Conservation (phyloP, 1,284 basidiomycete genomes). For the Cutaneotrichosporon sp. region DNA sequence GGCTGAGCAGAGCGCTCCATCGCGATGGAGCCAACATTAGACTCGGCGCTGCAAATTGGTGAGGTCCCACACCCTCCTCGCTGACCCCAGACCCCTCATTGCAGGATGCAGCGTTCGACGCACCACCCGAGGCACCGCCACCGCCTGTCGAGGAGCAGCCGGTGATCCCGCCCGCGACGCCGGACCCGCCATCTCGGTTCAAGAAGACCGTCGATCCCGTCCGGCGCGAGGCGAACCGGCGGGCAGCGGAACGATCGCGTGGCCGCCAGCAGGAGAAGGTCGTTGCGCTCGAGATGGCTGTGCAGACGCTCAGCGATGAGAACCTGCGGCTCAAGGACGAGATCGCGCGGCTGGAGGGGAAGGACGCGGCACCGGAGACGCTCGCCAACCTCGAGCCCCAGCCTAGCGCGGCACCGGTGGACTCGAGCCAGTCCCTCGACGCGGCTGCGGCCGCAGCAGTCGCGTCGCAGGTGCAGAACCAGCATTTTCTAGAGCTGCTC, state of each 20-base stretch:
- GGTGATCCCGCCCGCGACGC: background rate
- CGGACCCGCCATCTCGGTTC: background rate
- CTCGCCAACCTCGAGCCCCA: background rate
- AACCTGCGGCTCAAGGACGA: conserved; percentile 44
- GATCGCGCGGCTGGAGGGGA: conserved; percentile 35
- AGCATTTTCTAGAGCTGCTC: conserved; percentile 2
- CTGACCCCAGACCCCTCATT: conserved; percentile 7
- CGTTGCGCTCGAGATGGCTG: conserved; percentile 39
- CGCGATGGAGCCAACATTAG: conserved; percentile 20
- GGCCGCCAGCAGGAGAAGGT: conserved; percentile 42
- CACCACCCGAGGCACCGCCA: background rate
- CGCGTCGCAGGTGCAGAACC: background rate
- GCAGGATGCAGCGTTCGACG: background rate
- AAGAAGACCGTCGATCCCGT: conserved; percentile 33
- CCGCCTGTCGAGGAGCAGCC: background rate
- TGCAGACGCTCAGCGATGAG: conserved; percentile 41
- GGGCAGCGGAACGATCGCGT: conserved; percentile 51
- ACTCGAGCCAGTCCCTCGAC: background rate
- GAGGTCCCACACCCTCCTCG: background rate
- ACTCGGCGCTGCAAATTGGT: conserved; percentile 22
- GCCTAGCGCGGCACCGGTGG: conserved; percentile 14
- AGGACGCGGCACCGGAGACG: conserved; percentile 3
- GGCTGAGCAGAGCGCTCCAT: background rate
- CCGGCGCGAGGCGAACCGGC: conserved; percentile 51
- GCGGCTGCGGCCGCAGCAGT: background rate